Evolutionary conservation across 1,284 basidiomycete genomes (phyloP), one percentile per base, ranked within the genome.

Genomic region (Fistulinella staudtii): DNA sequence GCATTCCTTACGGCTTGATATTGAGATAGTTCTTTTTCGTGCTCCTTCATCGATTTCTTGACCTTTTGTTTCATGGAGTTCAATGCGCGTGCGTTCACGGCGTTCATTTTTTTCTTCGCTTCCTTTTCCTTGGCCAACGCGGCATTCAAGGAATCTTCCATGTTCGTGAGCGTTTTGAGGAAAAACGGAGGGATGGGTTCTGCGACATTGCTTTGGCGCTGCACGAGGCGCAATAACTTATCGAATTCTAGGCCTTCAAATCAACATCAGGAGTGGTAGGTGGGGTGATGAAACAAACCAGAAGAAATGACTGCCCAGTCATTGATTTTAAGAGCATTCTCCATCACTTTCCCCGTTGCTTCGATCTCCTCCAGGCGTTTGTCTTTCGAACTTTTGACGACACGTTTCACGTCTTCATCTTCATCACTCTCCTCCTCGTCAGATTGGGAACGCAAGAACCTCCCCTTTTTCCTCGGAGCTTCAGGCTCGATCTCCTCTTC

Each of bases 41-140:
- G 81, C 65, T 98, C 96, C 69, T 94, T 96, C 49, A 75, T 62
- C 24, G 86, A 78, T 73, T 95, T 98, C 70, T 90, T 94, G 51
- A 98, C 76, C 66, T 95, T 98, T 71, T 98, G 94, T 72, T 94
- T 97, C 83, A 97, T 92, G 21, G 88, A 88, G 54, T 93, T 98
- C 58, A 98, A 77, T 1, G 93, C 93, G 64, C 92, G 93, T 38
- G 93, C 89, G 63, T 95, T 95, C 52, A 80, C 87, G 1, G 93
- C 90, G 57, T 95, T 95, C 87, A 96, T 93, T 75, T 98, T 99
- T 73, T 97, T 97, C 69, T 86, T 85, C 3, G 89, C 79, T 52
- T 93, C 83, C 68, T 95, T 95, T 67, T 95, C 93, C 62, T 88
- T 87, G 20, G 85, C 76, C 36, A 91, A 69, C 4, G 92, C 84